Base-by-base conservation (phyloP, 352 stramenopile genomes). In the Pythium insidiosum region DNA sequence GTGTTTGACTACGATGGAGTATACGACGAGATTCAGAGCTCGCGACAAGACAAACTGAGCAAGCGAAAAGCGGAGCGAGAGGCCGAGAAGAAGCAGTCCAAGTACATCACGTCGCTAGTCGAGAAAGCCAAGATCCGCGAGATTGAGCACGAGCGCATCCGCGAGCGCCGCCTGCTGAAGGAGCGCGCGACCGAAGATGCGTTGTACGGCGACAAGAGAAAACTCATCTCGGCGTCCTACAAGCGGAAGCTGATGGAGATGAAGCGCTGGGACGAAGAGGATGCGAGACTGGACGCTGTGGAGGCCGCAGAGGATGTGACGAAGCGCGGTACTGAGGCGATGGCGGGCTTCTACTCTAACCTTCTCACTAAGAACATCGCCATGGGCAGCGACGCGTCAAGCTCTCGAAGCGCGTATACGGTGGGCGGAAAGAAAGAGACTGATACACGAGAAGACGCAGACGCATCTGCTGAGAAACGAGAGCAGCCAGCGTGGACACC, bases 1-100 rank as follows among this genome's bases (percentile, higher is more conserved):
- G 80, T 94, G 28, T 96, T 94, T 41, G 85, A 96, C 50, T 96
- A 96, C 40, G 87, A 96, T 56, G 71, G 73, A 25, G 77, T 93
- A 15, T 96, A 95, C 64, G 85, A 96, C 52, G 53, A 77, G 12
- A 89, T 96, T 49, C 76, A 85, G 52, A 74, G 42, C 23, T 42
- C 52, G 2, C 50, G 68, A 7, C 47, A 64, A 23, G 58, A 54
- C 26, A 58, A 79, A 47, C 65, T 63, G 35, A 42, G 43, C 3
- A 57, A 66, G 37, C 63, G 55, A 33, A 77, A 86, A 28, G 55
- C 48, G 0, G 57, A 78, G 47, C 58, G 70, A 34, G 67, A 78
- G 41, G 47, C 51, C 6, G 76, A 92, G 43, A 87, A 85, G 51
- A 65, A 81, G 44, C 57, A 82, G 23, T 65, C 87, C 20, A 91